Conservation (phyloP, 225 moss, liverwort and hornwort species). For the Marchantia polymorpha region DNA sequence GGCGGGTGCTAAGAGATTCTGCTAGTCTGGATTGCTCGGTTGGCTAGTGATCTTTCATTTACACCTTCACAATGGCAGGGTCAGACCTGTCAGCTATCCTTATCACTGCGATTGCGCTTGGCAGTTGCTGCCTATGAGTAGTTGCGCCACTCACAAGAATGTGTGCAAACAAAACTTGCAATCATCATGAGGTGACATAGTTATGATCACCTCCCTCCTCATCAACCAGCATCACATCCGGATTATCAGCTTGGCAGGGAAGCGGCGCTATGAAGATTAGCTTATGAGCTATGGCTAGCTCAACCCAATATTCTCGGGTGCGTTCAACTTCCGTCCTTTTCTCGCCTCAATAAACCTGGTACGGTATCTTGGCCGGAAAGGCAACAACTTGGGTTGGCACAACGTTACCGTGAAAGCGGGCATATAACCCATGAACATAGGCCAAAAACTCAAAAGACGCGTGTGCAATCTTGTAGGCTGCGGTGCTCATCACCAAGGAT, state of each 20-base stretch:
- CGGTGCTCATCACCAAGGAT: not conserved
- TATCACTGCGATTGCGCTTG: slow-evolving; percentile 6
- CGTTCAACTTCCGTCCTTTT: not conserved
- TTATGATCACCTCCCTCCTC: slow-evolving; percentile 11
- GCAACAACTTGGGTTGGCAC: not conserved
- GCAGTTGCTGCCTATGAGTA: slow-evolving; percentile 6
- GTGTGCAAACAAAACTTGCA: slow-evolving; percentile 9
- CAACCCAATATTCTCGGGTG: not conserved
- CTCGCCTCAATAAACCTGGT: not conserved
- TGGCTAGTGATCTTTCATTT: not conserved
- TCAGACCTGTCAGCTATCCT: slow-evolving; percentile 2
- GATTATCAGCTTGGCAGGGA: slow-evolving; percentile 8
- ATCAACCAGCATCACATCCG: slow-evolving; percentile 12
- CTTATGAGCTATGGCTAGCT: slow-evolving; percentile 16
- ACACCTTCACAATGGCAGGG: not conserved
- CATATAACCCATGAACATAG: not conserved
- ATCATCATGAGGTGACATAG: slow-evolving; percentile 21
- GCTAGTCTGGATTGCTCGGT: not conserved
- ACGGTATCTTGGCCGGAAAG: slow-evolving; percentile 10
- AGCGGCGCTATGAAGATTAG: not conserved
- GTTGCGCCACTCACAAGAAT: slow-evolving; percentile 18
- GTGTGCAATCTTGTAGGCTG: not conserved
- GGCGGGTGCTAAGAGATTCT: not conserved
- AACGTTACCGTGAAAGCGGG: not conserved
- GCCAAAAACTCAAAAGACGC: not conserved